Evolutionary conservation across 371 early-diverging fungal species (phyloP), one percentile per base, ranked within the genome.

Genomic region (Quaeritorhiza haematococci): DNA sequence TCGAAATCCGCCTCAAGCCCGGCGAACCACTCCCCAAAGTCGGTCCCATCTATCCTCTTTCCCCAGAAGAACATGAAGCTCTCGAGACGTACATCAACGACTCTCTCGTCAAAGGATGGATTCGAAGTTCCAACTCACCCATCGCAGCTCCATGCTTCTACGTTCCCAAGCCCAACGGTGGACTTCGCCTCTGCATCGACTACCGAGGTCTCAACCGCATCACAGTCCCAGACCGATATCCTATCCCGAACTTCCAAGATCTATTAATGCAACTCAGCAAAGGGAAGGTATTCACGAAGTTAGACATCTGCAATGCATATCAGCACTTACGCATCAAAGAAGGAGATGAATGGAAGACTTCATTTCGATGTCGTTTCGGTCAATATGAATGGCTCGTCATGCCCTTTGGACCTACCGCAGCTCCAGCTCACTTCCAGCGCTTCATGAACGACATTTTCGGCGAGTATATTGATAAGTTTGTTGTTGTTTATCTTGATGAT

Each of bases 241-340:
- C 61, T 33, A 7, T 61, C 33, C 64, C 61, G 7, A n/a, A 23
- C 6, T 53, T 61, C 21, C 13, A 7, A 3, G 19, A n/a, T n/a
- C n/a, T n/a, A n/a, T n/a, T n/a, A n/a, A n/a, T n/a, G 74, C 76
- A 0, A 46, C 46, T 26, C 51, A 50, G 30, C 26, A 50, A 15
- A 47, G 49, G 50, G 2, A 53, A 24, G 3, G 34, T 62, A 33
- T 84, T 83, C 59, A 61, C 79, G 0, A 76, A 69, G 44, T 34
- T 84, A 0, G 84, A 87, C 33, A 48, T 84, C 0, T 53, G 58
- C 0, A 47, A 26, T 0, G 80, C 74, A 0, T 82, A 70, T 50
- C 59, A 71, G 54, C 76, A 72, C 42, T 13, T 60, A 15, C 42
- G 33, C 27, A 53, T 60, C 21, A 26, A 1, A 2, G 23, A 6